phyloP scores from a whole-genome alignment of 2,329 filamentous ascomycete genomes.

The Aspergillus brunneoviolaceus region DNA sequence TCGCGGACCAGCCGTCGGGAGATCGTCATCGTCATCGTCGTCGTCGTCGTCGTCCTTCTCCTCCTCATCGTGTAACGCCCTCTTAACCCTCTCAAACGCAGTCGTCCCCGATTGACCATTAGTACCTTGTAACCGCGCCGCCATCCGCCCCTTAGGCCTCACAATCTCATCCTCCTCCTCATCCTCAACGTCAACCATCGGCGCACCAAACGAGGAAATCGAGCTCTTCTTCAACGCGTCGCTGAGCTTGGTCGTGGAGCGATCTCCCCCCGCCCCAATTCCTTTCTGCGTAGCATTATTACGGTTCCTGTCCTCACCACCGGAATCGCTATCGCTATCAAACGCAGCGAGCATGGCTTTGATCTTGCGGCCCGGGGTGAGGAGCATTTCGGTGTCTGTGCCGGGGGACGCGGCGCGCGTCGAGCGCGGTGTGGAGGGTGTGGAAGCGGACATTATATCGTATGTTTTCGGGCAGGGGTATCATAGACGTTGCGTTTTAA shows the following conservation, averaged over 20 bases:
- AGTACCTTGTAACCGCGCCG: constrained; percentile 60
- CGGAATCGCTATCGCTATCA: constrained; percentile 44
- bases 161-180: constrained; percentile 39
- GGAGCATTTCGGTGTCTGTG: constrained; percentile 28
- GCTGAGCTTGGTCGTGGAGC: constrained; percentile 2
- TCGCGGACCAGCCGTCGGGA: constrained; percentile 30
- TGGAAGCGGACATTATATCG: constrained; percentile 23
- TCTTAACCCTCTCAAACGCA: constrained; percentile 44
- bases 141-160: constrained; percentile 63
- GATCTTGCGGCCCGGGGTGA: constrained; percentile 50
- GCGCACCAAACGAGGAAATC: background rate
- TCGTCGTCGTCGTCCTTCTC: constrained; percentile 14
- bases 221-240: constrained; percentile 6
- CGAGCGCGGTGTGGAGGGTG: constrained; percentile 34
- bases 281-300: constrained; percentile 27
- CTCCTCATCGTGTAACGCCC: constrained; percentile 21
- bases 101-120: constrained; percentile 24
- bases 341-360: constrained; percentile 52
- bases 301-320: constrained; percentile 41
- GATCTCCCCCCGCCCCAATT: background rate
- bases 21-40: constrained; percentile 29
- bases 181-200: constrained; percentile 3
- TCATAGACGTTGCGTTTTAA: constrained; percentile 2
- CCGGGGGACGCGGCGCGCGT: constrained; percentile 32
- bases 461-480: too few species aligned